These are phyloP conservation scores for Durusdinium trenchii DNA, from an alignment of 73 alveolate species.

Conservation along the genomic window DNA sequence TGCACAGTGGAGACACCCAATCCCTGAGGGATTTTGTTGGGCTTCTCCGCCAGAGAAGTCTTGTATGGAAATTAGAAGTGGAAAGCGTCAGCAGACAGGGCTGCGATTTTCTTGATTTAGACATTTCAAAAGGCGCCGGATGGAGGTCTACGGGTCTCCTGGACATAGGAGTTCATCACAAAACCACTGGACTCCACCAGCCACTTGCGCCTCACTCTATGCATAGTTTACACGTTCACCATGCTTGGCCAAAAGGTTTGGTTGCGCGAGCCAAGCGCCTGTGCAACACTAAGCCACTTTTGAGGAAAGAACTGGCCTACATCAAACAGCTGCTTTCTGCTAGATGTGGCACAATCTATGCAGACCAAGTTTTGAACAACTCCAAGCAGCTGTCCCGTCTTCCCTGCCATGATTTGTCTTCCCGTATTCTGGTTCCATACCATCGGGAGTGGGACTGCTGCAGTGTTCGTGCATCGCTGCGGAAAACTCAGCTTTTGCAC, in stretches of 20 bases:
- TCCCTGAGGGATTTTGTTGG: neutral
- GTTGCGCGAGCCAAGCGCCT: neutral
- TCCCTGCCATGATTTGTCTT: neutral
- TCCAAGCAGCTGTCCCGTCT: neutral
- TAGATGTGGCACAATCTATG: neutral
- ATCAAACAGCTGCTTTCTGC: neutral
- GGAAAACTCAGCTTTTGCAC: no score
- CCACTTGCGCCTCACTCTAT: neutral
- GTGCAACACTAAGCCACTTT: neutral
- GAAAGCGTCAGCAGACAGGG: neutral
- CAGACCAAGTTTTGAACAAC: neutral
- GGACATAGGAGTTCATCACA: neutral
- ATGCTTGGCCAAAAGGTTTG: conserved; percentile 7
- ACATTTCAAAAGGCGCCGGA: neutral
- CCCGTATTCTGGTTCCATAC: neutral
- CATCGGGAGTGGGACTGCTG: neutral
- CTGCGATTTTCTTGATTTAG: neutral
- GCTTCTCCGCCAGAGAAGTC: neutral
- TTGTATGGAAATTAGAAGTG: neutral
- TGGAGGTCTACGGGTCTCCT: neutral
- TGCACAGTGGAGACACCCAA: neutral
- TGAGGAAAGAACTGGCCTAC: neutral
- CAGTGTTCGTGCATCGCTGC: neutral
- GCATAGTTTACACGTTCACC: neutral
- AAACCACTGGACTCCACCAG: neutral